A percentile compares a stretch with the other conserved stretches of the same genome.
Conservation (phyloP, 179 eudicot genomes). For the Heliamphora pulchella region DNA sequence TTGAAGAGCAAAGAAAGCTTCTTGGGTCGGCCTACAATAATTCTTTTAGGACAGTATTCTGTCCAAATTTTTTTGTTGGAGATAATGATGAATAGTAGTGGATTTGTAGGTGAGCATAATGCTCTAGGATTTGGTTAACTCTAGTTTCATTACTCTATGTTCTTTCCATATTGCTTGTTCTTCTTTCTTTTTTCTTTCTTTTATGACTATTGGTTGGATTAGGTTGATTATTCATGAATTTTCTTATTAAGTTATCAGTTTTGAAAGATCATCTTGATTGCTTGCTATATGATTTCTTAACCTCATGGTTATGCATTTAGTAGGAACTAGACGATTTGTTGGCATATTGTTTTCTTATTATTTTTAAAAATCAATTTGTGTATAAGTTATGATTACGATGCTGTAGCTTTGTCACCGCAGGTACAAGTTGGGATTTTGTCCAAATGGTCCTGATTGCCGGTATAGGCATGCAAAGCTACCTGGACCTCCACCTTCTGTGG, state of each 20-base stretch:
- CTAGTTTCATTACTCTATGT: too few relatives aligned
- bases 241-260: background rate
- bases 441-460: conserved; percentile 96
- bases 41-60: too few relatives aligned
- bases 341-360: background rate
- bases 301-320: too few relatives aligned
- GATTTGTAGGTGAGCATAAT: too few relatives aligned
- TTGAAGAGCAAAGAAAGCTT: too few relatives aligned
- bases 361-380: background rate
- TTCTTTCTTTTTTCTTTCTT: background rate
- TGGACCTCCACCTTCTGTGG: conserved; percentile 96
- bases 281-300: background rate
- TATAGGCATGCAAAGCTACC: conserved; percentile 93
- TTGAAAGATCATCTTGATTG: background rate
- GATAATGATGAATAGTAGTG: too few relatives aligned
- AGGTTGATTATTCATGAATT: background rate
- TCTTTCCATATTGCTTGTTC: background rate
- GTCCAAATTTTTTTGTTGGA: too few relatives aligned
- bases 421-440: conserved; percentile 98
- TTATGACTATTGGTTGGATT: background rate
- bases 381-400: background rate
- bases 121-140: too few relatives aligned
- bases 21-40: too few relatives aligned
- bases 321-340: background rate
- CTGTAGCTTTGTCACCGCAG: conserved; percentile 29